Conservation (phyloP, 1,139 yeast species). For the Candida smagusa region DNA sequence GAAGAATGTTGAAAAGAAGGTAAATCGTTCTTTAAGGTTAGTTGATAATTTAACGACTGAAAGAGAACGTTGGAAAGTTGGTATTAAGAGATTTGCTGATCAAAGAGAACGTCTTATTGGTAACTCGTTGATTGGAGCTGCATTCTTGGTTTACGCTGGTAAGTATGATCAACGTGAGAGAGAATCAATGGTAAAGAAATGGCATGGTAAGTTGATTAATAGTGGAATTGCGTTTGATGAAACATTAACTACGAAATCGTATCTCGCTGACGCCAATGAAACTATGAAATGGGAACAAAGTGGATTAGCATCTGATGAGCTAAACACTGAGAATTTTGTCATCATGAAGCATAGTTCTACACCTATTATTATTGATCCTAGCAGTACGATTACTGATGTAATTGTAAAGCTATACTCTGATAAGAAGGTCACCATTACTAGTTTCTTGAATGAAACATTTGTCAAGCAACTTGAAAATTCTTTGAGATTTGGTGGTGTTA, state of each 20-base stretch:
- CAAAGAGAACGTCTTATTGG: conserved; percentile 57
- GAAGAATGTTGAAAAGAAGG: conserved; percentile 57
- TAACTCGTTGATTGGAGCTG: conserved; percentile 60
- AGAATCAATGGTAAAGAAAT: conserved; percentile 25
- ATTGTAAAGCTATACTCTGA: conserved; percentile 23
- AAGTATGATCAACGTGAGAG: conserved; percentile 54
- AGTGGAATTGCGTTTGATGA: conserved; percentile 43
- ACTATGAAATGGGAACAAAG: conserved; percentile 48
- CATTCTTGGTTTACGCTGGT: conserved; percentile 64
- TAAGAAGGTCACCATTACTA: conserved; percentile 51
- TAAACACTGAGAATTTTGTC: conserved; percentile 61
- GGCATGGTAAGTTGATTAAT: conserved; percentile 40
- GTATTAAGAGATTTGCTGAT: conserved; percentile 48
- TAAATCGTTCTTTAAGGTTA: conserved; percentile 59
- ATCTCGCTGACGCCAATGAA: conserved; percentile 40
- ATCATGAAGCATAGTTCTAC: conserved; percentile 40
- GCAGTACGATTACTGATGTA: conserved; percentile 44
- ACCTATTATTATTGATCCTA: conserved; percentile 76
- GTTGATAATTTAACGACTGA: conserved; percentile 67
- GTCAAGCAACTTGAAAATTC: conserved; percentile 74
- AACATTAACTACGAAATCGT: conserved; percentile 29
- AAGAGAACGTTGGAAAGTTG: conserved; percentile 70
- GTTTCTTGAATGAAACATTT: conserved; percentile 72
- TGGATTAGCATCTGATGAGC: conserved; percentile 56
- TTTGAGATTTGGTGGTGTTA: conserved; percentile 74